A percentile compares a stretch with the other conserved stretches of the same genome.
These are phyloP conservation scores for Angophora floribunda DNA, from an alignment of 345 rosid genomes.

Conservation along the genomic window DNA sequence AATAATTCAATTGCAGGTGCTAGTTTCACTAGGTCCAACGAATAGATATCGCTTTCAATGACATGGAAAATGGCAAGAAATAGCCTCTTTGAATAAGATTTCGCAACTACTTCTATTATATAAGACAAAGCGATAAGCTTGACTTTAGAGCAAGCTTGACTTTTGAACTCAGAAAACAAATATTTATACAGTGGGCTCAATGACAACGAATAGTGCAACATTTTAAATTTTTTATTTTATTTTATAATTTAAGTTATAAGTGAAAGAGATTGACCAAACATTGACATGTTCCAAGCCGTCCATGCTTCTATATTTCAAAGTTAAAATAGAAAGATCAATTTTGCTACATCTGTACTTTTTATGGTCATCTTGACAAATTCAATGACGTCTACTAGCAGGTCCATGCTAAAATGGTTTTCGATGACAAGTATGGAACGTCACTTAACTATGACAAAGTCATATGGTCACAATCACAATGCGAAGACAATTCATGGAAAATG, in stretches of 20 bases:
- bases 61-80: background rate
- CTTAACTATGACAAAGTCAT: background rate
- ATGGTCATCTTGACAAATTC: background rate
- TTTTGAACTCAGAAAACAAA: background rate
- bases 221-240: background rate
- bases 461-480: background rate
- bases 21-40: background rate
- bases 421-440: background rate
- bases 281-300: background rate
- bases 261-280: background rate
- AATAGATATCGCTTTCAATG: background rate
- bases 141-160: background rate
- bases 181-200: background rate
- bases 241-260: background rate
- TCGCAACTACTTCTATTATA: background rate
- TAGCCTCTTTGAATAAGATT: background rate
- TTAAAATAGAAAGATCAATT: background rate
- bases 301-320: background rate
- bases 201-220: background rate
- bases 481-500: background rate
- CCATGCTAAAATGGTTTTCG: background rate
- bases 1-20: background rate
- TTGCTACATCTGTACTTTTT: background rate
- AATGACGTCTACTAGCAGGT: background rate
- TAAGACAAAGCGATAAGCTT: background rate